These are phyloP conservation scores for Cryptococcus neoformans DNA, from an alignment of 1,284 basidiomycete genomes.

Conservation along the genomic window DNA sequence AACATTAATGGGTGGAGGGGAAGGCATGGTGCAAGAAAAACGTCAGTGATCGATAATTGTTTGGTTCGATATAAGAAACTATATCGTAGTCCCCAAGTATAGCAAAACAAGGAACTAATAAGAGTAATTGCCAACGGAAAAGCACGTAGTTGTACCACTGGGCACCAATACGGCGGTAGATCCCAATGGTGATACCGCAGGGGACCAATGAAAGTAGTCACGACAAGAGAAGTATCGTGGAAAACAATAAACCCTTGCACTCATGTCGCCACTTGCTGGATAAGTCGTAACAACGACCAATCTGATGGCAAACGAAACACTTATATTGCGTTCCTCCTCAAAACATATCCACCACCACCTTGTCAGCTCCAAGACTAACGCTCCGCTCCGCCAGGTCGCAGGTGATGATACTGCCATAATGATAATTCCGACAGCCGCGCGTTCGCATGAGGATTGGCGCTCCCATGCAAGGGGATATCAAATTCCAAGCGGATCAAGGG, in stretches of 20 bases:
- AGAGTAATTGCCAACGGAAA: too few relatives aligned
- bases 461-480: too few relatives aligned
- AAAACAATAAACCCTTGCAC: background rate
- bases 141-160: too few relatives aligned
- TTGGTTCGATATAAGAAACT: background rate
- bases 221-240: background rate
- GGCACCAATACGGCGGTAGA: too few relatives aligned
- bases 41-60: background rate
- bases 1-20: conserved; percentile 10
- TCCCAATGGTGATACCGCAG: too few relatives aligned
- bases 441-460: too few relatives aligned
- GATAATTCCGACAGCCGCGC: too few relatives aligned
- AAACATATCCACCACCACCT: background rate
- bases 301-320: background rate
- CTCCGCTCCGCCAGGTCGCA: too few relatives aligned
- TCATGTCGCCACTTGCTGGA: background rate
- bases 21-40: background rate
- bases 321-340: background rate
- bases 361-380: background rate
- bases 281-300: background rate
- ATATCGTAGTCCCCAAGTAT: background rate
- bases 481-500: too few relatives aligned
- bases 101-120: too few relatives aligned
- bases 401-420: too few relatives aligned
- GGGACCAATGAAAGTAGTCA: background rate